Base-by-base conservation (phyloP, 768 basidiomycete species). In the Mycena olivaceomarginata region DNA sequence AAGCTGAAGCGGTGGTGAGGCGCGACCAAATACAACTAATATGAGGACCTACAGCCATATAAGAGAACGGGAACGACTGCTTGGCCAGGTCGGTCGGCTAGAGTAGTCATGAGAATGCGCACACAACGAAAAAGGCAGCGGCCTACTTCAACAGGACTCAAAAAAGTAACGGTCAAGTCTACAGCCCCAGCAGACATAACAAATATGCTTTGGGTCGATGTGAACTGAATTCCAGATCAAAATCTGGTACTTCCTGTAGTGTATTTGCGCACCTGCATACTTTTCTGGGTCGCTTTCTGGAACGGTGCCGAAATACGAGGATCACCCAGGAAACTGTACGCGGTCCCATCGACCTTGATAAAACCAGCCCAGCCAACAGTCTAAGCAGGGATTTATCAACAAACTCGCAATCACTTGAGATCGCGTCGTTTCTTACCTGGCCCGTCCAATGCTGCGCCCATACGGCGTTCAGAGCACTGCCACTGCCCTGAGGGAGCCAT, bases 361-460 rank as follows among this genome's bases (percentile, higher is more conserved):
- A 91, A 92, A 1, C 92, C 92, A 25, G 92, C 91, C 93, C 93
- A 94, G 16, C 92, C 92, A 45, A 93, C 80, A 70, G 88, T 91
- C 93, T 93, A 16, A 25, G 13, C 2, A 72, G 15, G 53, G 45
- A 7, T 25, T 31, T 10, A 22, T 48, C 25, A 15, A 25, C 31
- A 43, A 6, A 25, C 46, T 37, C 12, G 20, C 15, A 22, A 16
- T 40, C n/a, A 40, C 12, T 57, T 45, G 15, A 4, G n/a, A 10
- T 81, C 87, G 37, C 40, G 31, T 37, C 37, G 37, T 45, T 18
- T 20, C 43, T 22, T 77, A 93, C 92, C 80, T 88, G 86, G 4
- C 93, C 93, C 60, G 91, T 92, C 93, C 94, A 95, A 80, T 94
- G 94, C 11, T 88, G 89, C 1, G 93, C 91, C 93, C 93, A 94